Percentiles rank a stretch among this genome's conserved stretches.
phyloP scores from a whole-genome alignment of 2,329 filamentous ascomycete genomes.

The Penicillium sp. region DNA sequence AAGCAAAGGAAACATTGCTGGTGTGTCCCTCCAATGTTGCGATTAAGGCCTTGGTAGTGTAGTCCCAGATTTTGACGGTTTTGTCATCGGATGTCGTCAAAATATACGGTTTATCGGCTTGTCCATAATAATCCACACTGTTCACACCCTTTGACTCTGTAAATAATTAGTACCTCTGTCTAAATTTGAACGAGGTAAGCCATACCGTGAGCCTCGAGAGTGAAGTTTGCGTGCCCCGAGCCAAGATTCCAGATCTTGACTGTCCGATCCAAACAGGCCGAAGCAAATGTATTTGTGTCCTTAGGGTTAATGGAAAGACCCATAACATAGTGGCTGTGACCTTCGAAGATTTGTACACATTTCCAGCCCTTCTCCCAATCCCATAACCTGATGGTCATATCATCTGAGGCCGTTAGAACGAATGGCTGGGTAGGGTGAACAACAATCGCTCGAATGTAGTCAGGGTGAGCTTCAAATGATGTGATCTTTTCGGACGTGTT shows the following conservation, averaged over 20 bases:
- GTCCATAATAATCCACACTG: slow-evolving; percentile 82
- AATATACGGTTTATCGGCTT: slow-evolving; percentile 73
- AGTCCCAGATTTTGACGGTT: slow-evolving; percentile 98
- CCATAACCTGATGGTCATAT: slow-evolving; percentile 98
- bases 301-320: slow-evolving; percentile 96
- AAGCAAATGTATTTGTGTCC: slow-evolving; percentile 88
- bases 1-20: slow-evolving; percentile 96
- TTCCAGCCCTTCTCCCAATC: slow-evolving; percentile 99
- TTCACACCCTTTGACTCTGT: slow-evolving; percentile 87
- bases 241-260: slow-evolving; percentile 98
- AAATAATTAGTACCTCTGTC: not conserved
- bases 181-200: not conserved
- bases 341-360: slow-evolving; percentile 94
- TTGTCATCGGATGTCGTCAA: slow-evolving; percentile 95
- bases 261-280: slow-evolving; percentile 90
- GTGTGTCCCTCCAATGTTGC: slow-evolving; percentile 95
- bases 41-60: slow-evolving; percentile 95
- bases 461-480: slow-evolving; percentile 93
- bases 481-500: slow-evolving; percentile 99
- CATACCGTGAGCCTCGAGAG: slow-evolving; percentile 78
- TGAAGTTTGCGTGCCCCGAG: slow-evolving; percentile 91
- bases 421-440: slow-evolving; percentile 95
- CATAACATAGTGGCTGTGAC: slow-evolving; percentile 96
- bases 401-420: slow-evolving; percentile 91
- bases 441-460: slow-evolving; percentile 95